phyloP scores from a whole-genome alignment of 2,329 filamentous ascomycete species.

The Trichoderma sp. region DNA sequence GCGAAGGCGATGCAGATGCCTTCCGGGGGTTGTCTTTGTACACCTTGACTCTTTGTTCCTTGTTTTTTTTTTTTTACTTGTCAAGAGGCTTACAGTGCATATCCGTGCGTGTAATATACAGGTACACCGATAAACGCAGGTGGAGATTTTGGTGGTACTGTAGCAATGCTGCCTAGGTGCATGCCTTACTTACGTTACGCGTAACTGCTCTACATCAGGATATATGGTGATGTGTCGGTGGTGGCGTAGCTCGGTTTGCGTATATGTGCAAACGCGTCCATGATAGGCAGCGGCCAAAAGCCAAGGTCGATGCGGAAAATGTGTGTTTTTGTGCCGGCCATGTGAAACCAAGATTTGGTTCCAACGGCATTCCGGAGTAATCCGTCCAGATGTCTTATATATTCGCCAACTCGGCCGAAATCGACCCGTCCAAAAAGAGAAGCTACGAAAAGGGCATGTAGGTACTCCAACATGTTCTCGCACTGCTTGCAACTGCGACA shows the following conservation, averaged over 20 bases:
- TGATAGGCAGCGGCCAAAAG: neutral
- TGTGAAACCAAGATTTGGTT: neutral
- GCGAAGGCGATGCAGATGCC: slow-evolving; percentile 7
- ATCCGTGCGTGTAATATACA: neutral
- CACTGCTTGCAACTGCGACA: neutral
- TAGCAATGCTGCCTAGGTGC: neutral
- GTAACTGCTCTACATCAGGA: neutral
- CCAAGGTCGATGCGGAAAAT: neutral
- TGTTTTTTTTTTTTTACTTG: neutral
- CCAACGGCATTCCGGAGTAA: neutral
- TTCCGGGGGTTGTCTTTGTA: neutral
- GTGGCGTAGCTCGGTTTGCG: neutral
- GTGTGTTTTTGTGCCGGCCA: neutral
- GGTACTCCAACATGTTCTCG: neutral
- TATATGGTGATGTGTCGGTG: neutral
- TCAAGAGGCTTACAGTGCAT: neutral
- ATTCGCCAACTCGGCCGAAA: neutral
- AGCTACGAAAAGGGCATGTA: neutral
- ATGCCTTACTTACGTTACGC: too few species aligned
- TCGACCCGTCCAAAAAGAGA: neutral
- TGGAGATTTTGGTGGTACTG: neutral
- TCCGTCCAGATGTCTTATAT: neutral
- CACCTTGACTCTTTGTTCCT: neutral
- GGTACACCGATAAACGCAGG: neutral
- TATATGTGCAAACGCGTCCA: neutral